These are phyloP conservation scores for Didymella arachidicola DNA, from an alignment of 2,329 filamentous ascomycete species.

Conservation along the genomic window DNA sequence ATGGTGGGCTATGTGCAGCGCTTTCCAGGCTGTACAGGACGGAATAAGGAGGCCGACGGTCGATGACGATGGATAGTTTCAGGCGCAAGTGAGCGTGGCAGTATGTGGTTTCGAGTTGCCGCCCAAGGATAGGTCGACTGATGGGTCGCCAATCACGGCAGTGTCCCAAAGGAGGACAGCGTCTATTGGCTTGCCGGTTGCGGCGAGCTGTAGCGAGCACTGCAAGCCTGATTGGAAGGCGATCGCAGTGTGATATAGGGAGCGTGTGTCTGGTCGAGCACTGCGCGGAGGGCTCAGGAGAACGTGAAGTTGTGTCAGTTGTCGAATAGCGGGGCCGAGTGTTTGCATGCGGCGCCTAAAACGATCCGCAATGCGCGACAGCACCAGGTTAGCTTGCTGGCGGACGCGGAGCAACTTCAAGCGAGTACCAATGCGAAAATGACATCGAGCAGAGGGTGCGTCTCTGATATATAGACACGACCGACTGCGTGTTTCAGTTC, in stretches of 20 bases:
- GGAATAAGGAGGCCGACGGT: slow-evolving; percentile 3
- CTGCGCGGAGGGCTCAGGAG: slow-evolving; percentile 34
- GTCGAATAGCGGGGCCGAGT: slow-evolving; percentile 24
- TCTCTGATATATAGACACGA: slow-evolving; percentile 21
- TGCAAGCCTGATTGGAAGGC: slow-evolving; percentile 35
- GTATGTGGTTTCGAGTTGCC: slow-evolving; percentile 44
- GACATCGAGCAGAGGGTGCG: slow-evolving; percentile 9
- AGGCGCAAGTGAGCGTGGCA: slow-evolving; percentile 15
- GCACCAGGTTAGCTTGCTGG: slow-evolving; percentile 15
- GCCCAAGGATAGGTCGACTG: slow-evolving; percentile 45
- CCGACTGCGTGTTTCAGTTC: slow-evolving; percentile 27
- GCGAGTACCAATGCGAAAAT: slow-evolving; percentile 15
- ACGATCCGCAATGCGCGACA: slow-evolving; percentile 18
- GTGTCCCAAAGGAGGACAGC: slow-evolving; percentile 46
- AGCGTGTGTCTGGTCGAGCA: slow-evolving; percentile 26
- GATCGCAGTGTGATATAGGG: slow-evolving; percentile 20
- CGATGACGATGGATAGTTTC: slow-evolving; percentile 9
- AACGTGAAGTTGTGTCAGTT: slow-evolving; percentile 35
- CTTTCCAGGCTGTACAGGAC: slow-evolving; percentile 7
- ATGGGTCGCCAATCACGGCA: slow-evolving; percentile 49
- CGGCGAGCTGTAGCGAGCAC: slow-evolving; percentile 33
- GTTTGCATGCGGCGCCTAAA: slow-evolving; percentile 31
- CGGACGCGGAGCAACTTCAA: slow-evolving; percentile 18
- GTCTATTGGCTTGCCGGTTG: slow-evolving; percentile 50
- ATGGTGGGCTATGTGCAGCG: slow-evolving; percentile 49